Base-by-base conservation (phyloP, 106 monocot species). In the Posidonia australis region DNA sequence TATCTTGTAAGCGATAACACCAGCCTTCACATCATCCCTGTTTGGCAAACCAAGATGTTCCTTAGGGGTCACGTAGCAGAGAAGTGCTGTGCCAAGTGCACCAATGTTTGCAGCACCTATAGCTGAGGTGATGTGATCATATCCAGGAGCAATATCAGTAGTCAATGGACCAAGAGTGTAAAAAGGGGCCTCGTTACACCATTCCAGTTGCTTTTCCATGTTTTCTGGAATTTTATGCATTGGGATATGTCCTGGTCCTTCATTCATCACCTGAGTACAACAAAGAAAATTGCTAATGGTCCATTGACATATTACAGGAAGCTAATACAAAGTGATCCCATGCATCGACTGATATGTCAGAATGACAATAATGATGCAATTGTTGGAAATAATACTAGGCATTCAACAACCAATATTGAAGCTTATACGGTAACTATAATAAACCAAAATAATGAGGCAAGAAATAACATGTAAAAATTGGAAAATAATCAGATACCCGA, bases 171-270 rank as follows among this genome's bases (percentile, higher is more conserved):
- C 96, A 43, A 96, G 84, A 23, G 90, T 90, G 69, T 96, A 96
- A 68, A 96, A 96, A 11, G 96, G 96, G 31, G 96, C 96, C 60
- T 90, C 90, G 65, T 85, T 76, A 67, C 96, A 96, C 90, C 90
- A 90, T 67, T 96, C 96, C 55, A 96, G 72, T 51, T 96, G 96
- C 54, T 87, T 90, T 62, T 62, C 82, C 84, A 96, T 96, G 66
- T 96, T 96, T 76, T 90, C 90, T 62, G 90, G 87, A 71, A 96
- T 96, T 82, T 96, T 90, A 44, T 96, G 96, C 78, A 96, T 79
- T 21, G 96, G 96, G 64, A 96, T 84, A 62, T 96, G 96, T 7
- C 96, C 90, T 46, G 96, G 96, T 25, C 90, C 96, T 80, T 96
- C 96, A 68, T 90, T 90, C 96, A 96, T 96, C 64, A 96, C 90